These are phyloP conservation scores for Protomyces gravidus DNA, from an alignment of 1,139 yeast species.

Conservation along the genomic window DNA sequence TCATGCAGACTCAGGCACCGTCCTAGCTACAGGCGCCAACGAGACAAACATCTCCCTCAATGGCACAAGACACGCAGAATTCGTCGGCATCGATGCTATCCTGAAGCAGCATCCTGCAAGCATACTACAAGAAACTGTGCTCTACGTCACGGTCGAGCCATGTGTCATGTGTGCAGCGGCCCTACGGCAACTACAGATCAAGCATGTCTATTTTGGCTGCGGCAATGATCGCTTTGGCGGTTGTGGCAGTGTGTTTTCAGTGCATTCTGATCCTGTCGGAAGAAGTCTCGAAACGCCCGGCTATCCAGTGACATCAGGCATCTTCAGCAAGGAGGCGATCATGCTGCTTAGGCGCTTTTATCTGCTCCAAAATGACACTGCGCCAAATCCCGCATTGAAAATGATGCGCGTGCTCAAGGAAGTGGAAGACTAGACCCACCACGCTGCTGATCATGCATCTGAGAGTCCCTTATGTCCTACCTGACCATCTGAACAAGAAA, in stretches of 20 bases:
- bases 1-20: slow-evolving; percentile 43
- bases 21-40: slow-evolving; percentile 78
- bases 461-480: neutral
- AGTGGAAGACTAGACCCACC: slow-evolving; percentile 36
- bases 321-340: slow-evolving; percentile 75
- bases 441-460: neutral
- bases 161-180: slow-evolving; percentile 98
- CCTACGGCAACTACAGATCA: slow-evolving; percentile 69
- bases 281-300: slow-evolving; percentile 38
- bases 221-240: slow-evolving; percentile 96
- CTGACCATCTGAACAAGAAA: neutral
- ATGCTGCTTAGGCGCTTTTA: slow-evolving; percentile 76
- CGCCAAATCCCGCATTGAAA: slow-evolving; percentile 76
- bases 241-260: slow-evolving; percentile 74
- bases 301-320: slow-evolving; percentile 68
- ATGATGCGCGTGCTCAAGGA: slow-evolving; percentile 69
- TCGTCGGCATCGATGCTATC: slow-evolving; percentile 65
- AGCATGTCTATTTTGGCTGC: slow-evolving; percentile 79
- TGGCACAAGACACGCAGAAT: slow-evolving; percentile 91
- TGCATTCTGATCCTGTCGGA: slow-evolving; percentile 43
- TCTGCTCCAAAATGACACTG: slow-evolving; percentile 44
- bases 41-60: slow-evolving; percentile 74
- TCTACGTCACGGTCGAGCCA: slow-evolving; percentile 96
- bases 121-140: slow-evolving; percentile 51
- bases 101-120: slow-evolving; percentile 39